A percentile compares a stretch with the other conserved stretches of the same genome.
Evolutionary conservation across 768 basidiomycete genomes (phyloP).

Genomic region (Auricularia auricula-judae): DNA sequence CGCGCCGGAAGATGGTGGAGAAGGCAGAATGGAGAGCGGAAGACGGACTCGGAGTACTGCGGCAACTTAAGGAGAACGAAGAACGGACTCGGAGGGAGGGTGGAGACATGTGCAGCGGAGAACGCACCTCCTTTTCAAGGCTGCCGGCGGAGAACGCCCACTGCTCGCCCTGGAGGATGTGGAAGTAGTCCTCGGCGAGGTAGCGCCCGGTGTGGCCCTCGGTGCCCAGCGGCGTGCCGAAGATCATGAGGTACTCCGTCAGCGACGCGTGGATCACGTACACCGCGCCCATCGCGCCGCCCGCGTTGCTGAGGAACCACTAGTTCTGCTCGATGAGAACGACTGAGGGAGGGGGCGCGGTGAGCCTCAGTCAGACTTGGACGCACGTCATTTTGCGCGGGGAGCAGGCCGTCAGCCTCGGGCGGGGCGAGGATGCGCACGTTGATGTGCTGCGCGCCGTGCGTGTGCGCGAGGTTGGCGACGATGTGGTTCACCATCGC

Average conservation of each 20-base stretch:
- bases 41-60: no score
- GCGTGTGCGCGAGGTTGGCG: constrained; percentile 61
- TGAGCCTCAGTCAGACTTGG: no score
- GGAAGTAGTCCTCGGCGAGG: constrained; percentile 96
- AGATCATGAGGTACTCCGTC: constrained; percentile 94
- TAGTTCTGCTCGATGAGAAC: constrained; percentile 32
- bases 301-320: constrained; percentile 96
- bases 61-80: no score
- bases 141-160: constrained; percentile 83
- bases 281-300: constrained; percentile 97
- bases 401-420: constrained; percentile 26
- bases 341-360: constrained; percentile 4
- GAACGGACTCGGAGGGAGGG: no score
- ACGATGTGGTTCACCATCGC: constrained; percentile 78
- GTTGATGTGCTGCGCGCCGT: constrained; percentile 46
- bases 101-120: no score
- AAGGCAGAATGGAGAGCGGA: no score
- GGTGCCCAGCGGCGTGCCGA: constrained; percentile 92
- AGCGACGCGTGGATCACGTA: constrained; percentile 96
- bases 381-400: no score
- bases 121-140: constrained; percentile 60
- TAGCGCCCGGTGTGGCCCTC: constrained; percentile 94
- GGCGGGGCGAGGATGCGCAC: constrained; percentile 25
- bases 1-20: no score
- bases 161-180: constrained; percentile 89